Base-by-base conservation (phyloP, 306 rosid species). In the Cucurbita pepo region DNA sequence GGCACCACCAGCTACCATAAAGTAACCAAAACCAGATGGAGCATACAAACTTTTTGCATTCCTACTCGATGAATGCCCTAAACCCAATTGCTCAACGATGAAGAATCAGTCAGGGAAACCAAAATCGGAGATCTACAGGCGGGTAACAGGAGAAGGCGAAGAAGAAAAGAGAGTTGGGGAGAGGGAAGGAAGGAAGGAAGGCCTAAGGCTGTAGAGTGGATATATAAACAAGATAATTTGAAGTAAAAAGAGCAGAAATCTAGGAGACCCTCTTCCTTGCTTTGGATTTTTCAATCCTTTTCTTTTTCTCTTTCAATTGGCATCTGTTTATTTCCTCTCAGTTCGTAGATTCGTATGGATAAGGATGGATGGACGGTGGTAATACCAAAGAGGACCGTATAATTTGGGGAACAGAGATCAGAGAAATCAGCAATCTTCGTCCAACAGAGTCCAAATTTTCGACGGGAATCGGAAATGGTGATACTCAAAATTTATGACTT, bases 1-100 rank as follows among this genome's bases (percentile, higher is more conserved):
- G 74, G 55, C 75, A 71, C 81, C 63, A 63, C 86, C 81, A 56
- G 62, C 78, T 50, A 89, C 81, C 88, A 84, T 78, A 85, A 84
- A 87, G 63, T 73, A 70, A 75, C 74, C 47, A 25, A 78, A 75
- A 82, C 80, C 69, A 81, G 38, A 79, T 74, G 78, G 37, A 41
- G 72, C 40, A 51, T 54, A 47, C 47, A 69, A 64, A 76, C 50
- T 48, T 48, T 82, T 37, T 66, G 66, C 88, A 82, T 81, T 72
- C 77, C 71, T 61, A n/a, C 37, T 61, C 53, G 78, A 86, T 79
- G 62, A 70, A 73, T 76, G 21, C 5, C 55, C 40, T 4, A 9
- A 52, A 15, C 37, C 59, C 76, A 72, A 40, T 25, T 22, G 44
- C 25, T 47, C 4, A 9, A 7, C 18, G 44, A 50, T 30, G 40